Conservation (phyloP, 371 early-diverging fungal species). For the Mucor piriformis region DNA sequence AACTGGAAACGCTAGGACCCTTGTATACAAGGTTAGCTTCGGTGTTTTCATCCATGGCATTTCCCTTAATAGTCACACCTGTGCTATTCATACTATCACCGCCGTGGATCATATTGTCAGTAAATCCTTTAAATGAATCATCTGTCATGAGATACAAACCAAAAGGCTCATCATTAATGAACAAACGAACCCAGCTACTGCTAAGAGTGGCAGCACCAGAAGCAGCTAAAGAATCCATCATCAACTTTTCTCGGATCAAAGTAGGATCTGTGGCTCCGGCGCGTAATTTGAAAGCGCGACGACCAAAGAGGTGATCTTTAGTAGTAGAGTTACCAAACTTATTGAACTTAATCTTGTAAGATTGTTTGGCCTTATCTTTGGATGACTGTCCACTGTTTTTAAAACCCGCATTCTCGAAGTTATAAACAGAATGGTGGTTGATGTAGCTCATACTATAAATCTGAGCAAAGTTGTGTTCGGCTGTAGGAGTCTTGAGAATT, state of each 20-base stretch:
- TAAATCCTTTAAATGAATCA: constrained; percentile 50
- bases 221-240: constrained; percentile 51
- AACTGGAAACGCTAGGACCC: constrained; percentile 26
- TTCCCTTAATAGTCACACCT: constrained; percentile 42
- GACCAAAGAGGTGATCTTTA: constrained; percentile 35
- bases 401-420: constrained; percentile 45
- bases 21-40: constrained; percentile 41
- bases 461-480: constrained; percentile 32
- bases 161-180: constrained; percentile 51
- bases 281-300: constrained; percentile 53
- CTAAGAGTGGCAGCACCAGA: constrained; percentile 56
- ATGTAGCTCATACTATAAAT: constrained; percentile 50
- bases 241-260: constrained; percentile 49
- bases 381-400: constrained; percentile 56
- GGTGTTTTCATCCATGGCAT: constrained; percentile 25
- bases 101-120: constrained; percentile 44
- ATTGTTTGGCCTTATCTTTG: constrained; percentile 56
- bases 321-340: constrained; percentile 28
- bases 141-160: constrained; percentile 60
- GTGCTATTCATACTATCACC: constrained; percentile 27
- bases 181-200: constrained; percentile 57
- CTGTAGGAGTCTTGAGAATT: constrained; percentile 31
- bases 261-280: constrained; percentile 59
- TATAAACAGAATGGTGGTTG: constrained; percentile 43
- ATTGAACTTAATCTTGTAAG: constrained; percentile 52